phyloP scores from a whole-genome alignment of 1,139 yeast species.

The Suhomyces coccinellae region DNA sequence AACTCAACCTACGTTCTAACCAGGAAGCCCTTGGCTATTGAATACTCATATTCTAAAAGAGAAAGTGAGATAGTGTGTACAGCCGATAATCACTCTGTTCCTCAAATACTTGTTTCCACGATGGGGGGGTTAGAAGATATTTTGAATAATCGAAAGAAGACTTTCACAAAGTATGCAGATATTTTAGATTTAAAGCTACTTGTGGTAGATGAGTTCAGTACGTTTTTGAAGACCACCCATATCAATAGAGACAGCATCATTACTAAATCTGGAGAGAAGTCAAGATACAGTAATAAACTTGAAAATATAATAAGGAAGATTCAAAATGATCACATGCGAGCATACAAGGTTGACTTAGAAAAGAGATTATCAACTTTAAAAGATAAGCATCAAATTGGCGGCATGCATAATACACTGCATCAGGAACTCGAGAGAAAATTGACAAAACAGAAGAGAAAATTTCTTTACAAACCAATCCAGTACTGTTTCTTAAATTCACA shows the following conservation, averaged over 20 bases:
- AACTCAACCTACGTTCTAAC: conserved; percentile 15
- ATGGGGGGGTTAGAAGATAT: conserved; percentile 16
- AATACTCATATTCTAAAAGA: conserved; percentile 15
- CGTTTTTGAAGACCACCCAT: conserved; percentile 18
- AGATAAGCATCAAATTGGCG: not conserved
- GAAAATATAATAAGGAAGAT: conserved; percentile 16
- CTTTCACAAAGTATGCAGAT: conserved; percentile 4
- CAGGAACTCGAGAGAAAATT: conserved; percentile 16
- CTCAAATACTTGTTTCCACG: conserved; percentile 29
- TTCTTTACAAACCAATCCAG: conserved; percentile 31
- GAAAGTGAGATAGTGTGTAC: conserved; percentile 5
- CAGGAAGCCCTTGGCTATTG: conserved; percentile 25
- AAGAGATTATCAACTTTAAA: conserved; percentile 9
- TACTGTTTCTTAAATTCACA: conserved; percentile 26
- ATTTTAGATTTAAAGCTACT: conserved; percentile 18
- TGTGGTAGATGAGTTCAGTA: conserved; percentile 29
- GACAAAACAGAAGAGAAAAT: conserved; percentile 21
- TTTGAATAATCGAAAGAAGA: not conserved
- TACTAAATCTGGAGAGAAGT: conserved; percentile 11
- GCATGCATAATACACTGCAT: not conserved
- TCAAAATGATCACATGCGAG: conserved; percentile 17
- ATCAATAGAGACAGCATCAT: conserved; percentile 12
- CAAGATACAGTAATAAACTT: conserved; percentile 15
- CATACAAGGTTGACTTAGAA: conserved; percentile 10
- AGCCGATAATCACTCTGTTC: conserved; percentile 6